A percentile compares a stretch with the other conserved stretches of the same genome.
Conservation (phyloP, 805 yeast genomes). For the Wickerhamomyces rabaulensis region DNA sequence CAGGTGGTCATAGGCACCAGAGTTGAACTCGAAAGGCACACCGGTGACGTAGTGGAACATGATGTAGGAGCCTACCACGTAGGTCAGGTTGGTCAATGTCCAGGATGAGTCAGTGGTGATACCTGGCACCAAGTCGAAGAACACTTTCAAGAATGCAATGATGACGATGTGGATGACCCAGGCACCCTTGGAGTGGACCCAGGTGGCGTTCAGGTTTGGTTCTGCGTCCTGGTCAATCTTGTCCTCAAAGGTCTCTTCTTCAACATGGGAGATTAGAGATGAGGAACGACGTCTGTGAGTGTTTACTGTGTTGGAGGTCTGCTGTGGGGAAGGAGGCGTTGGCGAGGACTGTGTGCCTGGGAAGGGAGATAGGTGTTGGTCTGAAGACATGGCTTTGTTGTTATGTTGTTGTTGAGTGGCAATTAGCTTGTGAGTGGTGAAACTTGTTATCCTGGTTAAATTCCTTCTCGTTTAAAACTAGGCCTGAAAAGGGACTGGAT, state of each 20-base stretch:
- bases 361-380: background rate
- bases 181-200: constrained; percentile 96
- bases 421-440: too few species aligned
- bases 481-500: too few species aligned
- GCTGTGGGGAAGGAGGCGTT: constrained; percentile 14
- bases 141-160: constrained; percentile 64
- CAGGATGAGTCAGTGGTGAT: constrained; percentile 80
- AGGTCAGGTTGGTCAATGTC: constrained; percentile 89
- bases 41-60: constrained; percentile 98
- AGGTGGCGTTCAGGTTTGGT: constrained; percentile 88
- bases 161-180: constrained; percentile 91
- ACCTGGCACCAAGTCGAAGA: constrained; percentile 78
- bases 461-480: too few species aligned
- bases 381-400: background rate
- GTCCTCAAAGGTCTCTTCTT: constrained; percentile 88
- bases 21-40: constrained; percentile 93
- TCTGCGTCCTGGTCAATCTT: constrained; percentile 85
- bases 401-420: background rate
- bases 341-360: background rate
- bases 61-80: constrained; percentile 85
- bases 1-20: constrained; percentile 91
- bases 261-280: constrained; percentile 84
- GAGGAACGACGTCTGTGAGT: constrained; percentile 70
- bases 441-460: too few species aligned
- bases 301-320: constrained; percentile 5